phyloP scores from a whole-genome alignment of 805 yeast genomes.

The Teunomyces barrocoloradensis region DNA sequence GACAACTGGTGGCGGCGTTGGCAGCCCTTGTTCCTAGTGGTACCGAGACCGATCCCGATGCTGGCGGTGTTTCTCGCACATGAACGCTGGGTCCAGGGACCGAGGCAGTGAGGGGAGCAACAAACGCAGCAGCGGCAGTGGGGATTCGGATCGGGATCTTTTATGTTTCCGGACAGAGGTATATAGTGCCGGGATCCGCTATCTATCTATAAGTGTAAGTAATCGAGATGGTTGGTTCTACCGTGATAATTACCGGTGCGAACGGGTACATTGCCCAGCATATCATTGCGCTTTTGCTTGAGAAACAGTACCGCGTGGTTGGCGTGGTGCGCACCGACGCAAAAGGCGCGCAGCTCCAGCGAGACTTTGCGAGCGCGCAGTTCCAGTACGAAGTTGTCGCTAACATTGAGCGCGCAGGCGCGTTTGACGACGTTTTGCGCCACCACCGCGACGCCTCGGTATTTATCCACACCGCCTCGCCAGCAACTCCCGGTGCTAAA shows the following conservation, averaged over 20 bases:
- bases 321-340: slow-evolving; percentile 47
- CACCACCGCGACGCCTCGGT: slow-evolving; percentile 49
- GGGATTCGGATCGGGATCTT: neutral
- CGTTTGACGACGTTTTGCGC: slow-evolving; percentile 46
- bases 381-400: slow-evolving; percentile 42
- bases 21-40: neutral
- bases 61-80: neutral
- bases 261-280: slow-evolving; percentile 54
- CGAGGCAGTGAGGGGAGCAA: too few relatives aligned
- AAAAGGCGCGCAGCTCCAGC: slow-evolving; percentile 17
- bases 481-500: slow-evolving; percentile 45
- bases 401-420: slow-evolving; percentile 45
- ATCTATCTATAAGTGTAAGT: too few relatives aligned
- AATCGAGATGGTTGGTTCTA: neutral
- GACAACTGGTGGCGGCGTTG: neutral
- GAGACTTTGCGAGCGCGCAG: slow-evolving; percentile 13
- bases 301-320: slow-evolving; percentile 42
- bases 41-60: too few relatives aligned
- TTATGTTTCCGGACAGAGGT: neutral
- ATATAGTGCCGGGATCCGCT: neutral
- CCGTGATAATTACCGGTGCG: slow-evolving; percentile 47
- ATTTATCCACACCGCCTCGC: slow-evolving; percentile 63
- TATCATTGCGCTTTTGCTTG: slow-evolving; percentile 39
- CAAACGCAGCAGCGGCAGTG: too few relatives aligned
- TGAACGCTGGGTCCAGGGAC: neutral